Evolutionary conservation across 768 basidiomycete species (phyloP).

Genomic region (Sarcodon aspratus): DNA sequence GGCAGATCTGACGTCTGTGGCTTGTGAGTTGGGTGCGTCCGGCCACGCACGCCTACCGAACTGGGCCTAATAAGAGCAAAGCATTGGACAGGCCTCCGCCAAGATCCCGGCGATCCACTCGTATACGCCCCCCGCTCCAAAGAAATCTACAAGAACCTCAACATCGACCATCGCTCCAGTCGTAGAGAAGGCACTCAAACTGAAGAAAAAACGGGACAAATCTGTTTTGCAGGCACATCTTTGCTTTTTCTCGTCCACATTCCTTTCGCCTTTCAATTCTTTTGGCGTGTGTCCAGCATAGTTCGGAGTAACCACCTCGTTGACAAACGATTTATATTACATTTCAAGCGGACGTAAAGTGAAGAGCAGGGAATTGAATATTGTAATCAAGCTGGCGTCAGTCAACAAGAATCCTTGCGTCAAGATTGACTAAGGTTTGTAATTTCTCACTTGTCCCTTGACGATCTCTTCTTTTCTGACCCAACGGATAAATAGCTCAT

Average conservation of each 20-base stretch:
- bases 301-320: conserved; percentile 88
- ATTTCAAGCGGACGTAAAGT: conserved; percentile 31
- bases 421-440: conserved; percentile 74
- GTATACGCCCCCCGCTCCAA: conserved; percentile 68
- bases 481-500: background rate
- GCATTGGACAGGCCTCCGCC: conserved; percentile 76
- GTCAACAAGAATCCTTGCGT: conserved; percentile 71
- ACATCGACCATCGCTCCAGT: conserved; percentile 58
- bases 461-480: too few relatives aligned
- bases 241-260: too few relatives aligned
- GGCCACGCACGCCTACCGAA: too few relatives aligned
- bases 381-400: conserved; percentile 84
- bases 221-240: conserved; percentile 50
- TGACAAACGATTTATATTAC: conserved; percentile 79
- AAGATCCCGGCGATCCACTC: conserved; percentile 90
- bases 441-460: too few relatives aligned
- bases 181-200: conserved; percentile 53
- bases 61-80: conserved; percentile 47
- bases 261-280: too few relatives aligned
- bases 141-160: conserved; percentile 57
- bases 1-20: too few relatives aligned
- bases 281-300: too few relatives aligned
- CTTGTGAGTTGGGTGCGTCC: too few relatives aligned
- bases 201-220: conserved; percentile 63
- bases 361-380: conserved; percentile 78